Evolutionary conservation across 2,329 filamentous ascomycete species (phyloP), one percentile per base, ranked within the genome.

Genomic region (Xylariaceae sp.): DNA sequence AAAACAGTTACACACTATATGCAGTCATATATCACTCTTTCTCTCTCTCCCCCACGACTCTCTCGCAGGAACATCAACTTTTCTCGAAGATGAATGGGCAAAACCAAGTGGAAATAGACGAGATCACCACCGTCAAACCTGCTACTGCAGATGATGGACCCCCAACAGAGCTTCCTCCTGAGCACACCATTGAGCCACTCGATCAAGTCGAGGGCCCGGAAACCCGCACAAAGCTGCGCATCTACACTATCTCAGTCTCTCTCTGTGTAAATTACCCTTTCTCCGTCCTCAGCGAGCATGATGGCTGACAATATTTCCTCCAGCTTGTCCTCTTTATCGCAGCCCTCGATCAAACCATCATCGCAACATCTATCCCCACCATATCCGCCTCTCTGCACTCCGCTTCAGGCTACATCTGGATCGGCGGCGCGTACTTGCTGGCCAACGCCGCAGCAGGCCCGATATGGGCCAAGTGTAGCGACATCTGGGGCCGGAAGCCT

Each of bases 381-480:
- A 82, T 83, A 47, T 73, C 75, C 10, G 65, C 67, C 2, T 73
- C 82, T 20, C 73, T 87, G 4, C 70, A 79, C 42, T 85, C 82
- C 5, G 60, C 64, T 2, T 73, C 79, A 6, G 83, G 83, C 9
- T 89, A 88, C 67, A 81, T 81, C 16, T 89, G 86, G 87, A 84
- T 89, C 49, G 86, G 85, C 1, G 82, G 80, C 18, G 83, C 86
- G 1, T 89, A 86, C 65, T 71, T 88, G 0, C 79, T 89, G 5
- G 84, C 83, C 10, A 83, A 82, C 62, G 82, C 84, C 0, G 82
- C 84, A 0, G 75, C 76, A 0, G 79, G 77, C 0, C 84, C 85
- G 1, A 80, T 86, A 52, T 88, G 85, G 85, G 83, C 81, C 0
- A 75, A 74, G 47, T 64, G 75, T 50, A 71, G 69, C 18, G 75